Base-by-base conservation (phyloP, 768 basidiomycete genomes). In the Russula olivacea region DNA sequence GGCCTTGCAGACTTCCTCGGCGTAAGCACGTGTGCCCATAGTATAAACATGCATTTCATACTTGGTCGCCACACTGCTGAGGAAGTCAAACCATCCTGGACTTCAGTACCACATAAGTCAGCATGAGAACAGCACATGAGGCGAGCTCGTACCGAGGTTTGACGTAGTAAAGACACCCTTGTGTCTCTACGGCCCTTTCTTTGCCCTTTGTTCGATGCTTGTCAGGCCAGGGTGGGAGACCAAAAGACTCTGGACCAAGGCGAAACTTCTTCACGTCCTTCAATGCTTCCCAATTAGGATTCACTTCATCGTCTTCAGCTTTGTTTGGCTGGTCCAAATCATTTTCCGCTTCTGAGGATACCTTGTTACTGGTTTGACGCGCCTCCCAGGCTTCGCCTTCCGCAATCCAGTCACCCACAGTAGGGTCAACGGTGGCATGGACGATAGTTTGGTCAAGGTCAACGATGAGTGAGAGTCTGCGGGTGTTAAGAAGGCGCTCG, bases 31-130 rank as follows among this genome's bases (percentile, higher is more conserved):
- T 28, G 96, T 98, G 59, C 97, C 97, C 95, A 98, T 98, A 25
- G 96, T 99, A 75, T 99, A 99, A 52, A 99, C 95, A 73, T 98
- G 97, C 93, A 98, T 93, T 76, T 98, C 95, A 74, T 96, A 99
- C 71, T 89, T 86, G 55, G 78, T 76, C 40, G 89, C 81, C 67
- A 89, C 82, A 50, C 80, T 78, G 64, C 77, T 76, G 57, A 99
- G 79, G 74, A 99, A 98, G 52, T 83, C 80, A 59, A 79, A 76
- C 76, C 93, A 83, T n/a, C 93, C 91, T 9, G 94, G 94, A 68
- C 94, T 87, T 41, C 40, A 28, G 32, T 47, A 17, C 53, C 47
- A 25, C 32, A 58, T 45, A 52, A 57, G 61, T 68, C 50, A 64
- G 64, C 34, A 17, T 48, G 56, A 61, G 67, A n/a, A 55, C 43